These are phyloP conservation scores for Penicillium sp. DNA, from an alignment of 2,329 filamentous ascomycete genomes.

Conservation along the genomic window DNA sequence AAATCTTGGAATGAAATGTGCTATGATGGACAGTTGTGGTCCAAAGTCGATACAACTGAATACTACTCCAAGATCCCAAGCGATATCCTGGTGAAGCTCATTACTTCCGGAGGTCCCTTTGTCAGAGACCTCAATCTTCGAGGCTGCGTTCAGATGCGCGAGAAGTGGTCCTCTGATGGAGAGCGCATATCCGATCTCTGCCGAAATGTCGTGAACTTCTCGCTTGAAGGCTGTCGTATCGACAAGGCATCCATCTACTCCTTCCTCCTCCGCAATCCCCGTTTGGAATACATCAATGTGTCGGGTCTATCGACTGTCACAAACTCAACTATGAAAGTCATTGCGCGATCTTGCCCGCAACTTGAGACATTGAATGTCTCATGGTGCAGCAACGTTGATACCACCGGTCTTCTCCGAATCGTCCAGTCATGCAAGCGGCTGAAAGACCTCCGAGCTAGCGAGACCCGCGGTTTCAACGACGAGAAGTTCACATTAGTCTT, in stretches of 20 bases:
- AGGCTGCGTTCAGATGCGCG: constrained; percentile 85
- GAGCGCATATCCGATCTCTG: constrained; percentile 74
- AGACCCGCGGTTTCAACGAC: constrained; percentile 78
- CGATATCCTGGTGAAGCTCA: constrained; percentile 79
- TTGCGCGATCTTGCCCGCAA: constrained; percentile 76
- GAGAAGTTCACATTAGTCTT: constrained; percentile 70
- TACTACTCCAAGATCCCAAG: constrained; percentile 88
- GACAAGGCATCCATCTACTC: constrained; percentile 77
- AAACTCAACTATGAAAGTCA: constrained; percentile 82
- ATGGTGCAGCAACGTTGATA: constrained; percentile 87
- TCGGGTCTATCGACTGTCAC: constrained; percentile 75
- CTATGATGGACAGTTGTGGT: constrained; percentile 95
- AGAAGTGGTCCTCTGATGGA: constrained; percentile 74
- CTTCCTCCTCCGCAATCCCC: constrained; percentile 74
- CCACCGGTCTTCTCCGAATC: constrained; percentile 71
- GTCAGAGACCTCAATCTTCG: constrained; percentile 86
- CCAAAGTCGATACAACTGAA: constrained; percentile 75
- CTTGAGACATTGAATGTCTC: constrained; percentile 87
- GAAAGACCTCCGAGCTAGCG: constrained; percentile 77
- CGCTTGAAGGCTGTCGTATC: constrained; percentile 85
- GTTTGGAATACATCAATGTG: constrained; percentile 81
- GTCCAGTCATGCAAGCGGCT: constrained; percentile 72
- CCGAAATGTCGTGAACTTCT: constrained; percentile 82
- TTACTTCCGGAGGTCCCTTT: constrained; percentile 83
- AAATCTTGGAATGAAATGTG: constrained; percentile 79